Evolutionary conservation across 2,329 filamentous ascomycete genomes (phyloP), one percentile per base, ranked within the genome.

Genomic region (Paramyrothecium roridum): DNA sequence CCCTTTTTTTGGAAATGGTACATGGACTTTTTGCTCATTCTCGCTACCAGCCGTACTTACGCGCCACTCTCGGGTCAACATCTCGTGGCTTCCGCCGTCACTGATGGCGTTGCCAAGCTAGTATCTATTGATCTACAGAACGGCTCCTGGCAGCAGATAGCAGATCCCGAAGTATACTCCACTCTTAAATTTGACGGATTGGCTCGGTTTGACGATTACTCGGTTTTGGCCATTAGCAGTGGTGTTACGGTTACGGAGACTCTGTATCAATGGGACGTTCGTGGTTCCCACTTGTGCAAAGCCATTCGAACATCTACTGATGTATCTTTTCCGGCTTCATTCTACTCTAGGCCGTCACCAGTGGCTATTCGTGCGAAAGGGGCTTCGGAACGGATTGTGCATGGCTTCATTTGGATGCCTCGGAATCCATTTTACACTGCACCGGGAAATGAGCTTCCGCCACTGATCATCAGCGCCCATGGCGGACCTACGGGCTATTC

Each of bases 391-490:
- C 66, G 73, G 19, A 59, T 66, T 40, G 62, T 79, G 3, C 66
- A 79, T 57, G 78, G 77, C 16, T 78, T 81, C 57, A 74, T 79
- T 37, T 80, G 75, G 68, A 72, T 76, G 21, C 82, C 80, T 3
- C 69, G 71, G 20, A 84, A 82, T 56, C 73, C 75, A 0, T 56
- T 67, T 3, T 83, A 72, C 57, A 53, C 59, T 1, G 73, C 70
- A 0, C 73, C 75, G 0, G 61, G 64, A 0, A 70, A 65, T 1
- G 65, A 66, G 0, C 70, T 73, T 0, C 80, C 80, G 1, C 80
- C 81, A 1, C 67, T 82, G 1, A 76, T 84, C 22, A 69, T 83
- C 49, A 69, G 67, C 3, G 71, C 76, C 0, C 81, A 84, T 37
- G 81, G 81, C 6, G 82, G 80, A 0, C 81, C 75, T n/a, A 83